Evolutionary conservation across 2,329 filamentous ascomycete species (phyloP).

Genomic region (Coniochaeta ligniaria): DNA sequence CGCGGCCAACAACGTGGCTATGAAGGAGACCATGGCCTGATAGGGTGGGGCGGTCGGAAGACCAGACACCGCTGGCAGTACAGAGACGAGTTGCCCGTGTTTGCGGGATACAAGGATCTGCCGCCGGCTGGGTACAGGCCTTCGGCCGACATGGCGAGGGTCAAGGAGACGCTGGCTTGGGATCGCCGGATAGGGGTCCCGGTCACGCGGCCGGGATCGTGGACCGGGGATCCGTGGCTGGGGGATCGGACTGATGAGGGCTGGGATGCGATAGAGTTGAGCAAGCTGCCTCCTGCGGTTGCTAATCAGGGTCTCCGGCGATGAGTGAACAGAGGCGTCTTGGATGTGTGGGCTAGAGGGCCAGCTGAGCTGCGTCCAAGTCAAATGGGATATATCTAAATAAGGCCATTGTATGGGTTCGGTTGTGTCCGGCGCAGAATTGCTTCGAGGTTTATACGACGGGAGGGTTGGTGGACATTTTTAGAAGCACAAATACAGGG

Average conservation of each 20-base stretch:
- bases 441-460: background rate
- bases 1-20: constrained; percentile 14
- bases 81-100: background rate
- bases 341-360: constrained; percentile 7
- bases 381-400: background rate
- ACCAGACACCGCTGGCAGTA: background rate
- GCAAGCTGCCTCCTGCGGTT: background rate
- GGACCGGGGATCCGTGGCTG: constrained; percentile 4
- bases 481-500: background rate
- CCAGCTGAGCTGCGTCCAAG: constrained; percentile 10
- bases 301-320: background rate
- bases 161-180: constrained; percentile 11
- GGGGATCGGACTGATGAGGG: constrained; percentile 4
- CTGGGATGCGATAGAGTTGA: constrained; percentile 7
- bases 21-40: constrained; percentile 27
- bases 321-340: background rate
- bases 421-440: background rate
- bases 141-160: constrained; percentile 8
- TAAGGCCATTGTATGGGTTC: background rate
- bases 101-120: background rate
- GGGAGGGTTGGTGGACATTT: background rate
- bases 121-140: constrained; percentile 1
- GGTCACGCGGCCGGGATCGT: constrained; percentile 3
- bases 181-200: constrained; percentile 6
- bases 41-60: background rate